A percentile compares a stretch with the other conserved stretches of the same genome.
These are phyloP conservation scores for Platanus orientalis DNA, from an alignment of 164 flowering plant species.

Conservation along the genomic window DNA sequence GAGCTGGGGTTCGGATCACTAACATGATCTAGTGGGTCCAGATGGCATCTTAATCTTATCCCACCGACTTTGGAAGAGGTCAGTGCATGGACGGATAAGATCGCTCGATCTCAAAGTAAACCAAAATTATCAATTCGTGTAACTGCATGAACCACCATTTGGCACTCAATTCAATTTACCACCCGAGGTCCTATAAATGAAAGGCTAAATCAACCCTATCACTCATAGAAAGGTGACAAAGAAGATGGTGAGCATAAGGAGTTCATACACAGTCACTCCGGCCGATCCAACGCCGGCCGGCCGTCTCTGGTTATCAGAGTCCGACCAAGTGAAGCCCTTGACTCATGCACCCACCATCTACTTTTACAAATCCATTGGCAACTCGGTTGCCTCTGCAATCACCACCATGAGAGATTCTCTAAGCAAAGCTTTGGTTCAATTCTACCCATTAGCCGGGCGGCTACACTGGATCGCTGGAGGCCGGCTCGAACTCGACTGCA, in stretches of 20 bases:
- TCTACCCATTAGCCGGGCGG: constrained; percentile 52
- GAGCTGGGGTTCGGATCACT: no score
- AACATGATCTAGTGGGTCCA: no score
- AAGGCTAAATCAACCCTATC: no score
- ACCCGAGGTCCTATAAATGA: no score
- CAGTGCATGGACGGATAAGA: no score
- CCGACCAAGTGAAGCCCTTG: constrained; percentile 7
- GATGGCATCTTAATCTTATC: no score
- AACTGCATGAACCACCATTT: no score
- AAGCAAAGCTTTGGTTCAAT: constrained; percentile 24
- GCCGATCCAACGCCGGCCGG: constrained; percentile 10
- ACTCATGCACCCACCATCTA: constrained; percentile 14
- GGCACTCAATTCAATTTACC: no score
- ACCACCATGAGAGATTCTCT: constrained; percentile 25
- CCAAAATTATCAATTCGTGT: no score
- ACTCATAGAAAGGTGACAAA: no score
- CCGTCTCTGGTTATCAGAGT: constrained; percentile 9
- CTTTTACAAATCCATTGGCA: constrained; percentile 21
- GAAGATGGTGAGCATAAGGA: constrained; percentile 5
- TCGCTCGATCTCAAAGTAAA: no score
- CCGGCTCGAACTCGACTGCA: constrained; percentile 45
- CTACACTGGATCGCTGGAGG: constrained; percentile 20
- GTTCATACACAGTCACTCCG: constrained; percentile 13
- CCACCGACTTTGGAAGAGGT: no score
- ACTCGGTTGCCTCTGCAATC: constrained; percentile 1